Evolutionary conservation across 192 early-diverging fungal species (phyloP), one percentile per base, ranked within the genome.

Genomic region (Glomus cerebriforme): DNA sequence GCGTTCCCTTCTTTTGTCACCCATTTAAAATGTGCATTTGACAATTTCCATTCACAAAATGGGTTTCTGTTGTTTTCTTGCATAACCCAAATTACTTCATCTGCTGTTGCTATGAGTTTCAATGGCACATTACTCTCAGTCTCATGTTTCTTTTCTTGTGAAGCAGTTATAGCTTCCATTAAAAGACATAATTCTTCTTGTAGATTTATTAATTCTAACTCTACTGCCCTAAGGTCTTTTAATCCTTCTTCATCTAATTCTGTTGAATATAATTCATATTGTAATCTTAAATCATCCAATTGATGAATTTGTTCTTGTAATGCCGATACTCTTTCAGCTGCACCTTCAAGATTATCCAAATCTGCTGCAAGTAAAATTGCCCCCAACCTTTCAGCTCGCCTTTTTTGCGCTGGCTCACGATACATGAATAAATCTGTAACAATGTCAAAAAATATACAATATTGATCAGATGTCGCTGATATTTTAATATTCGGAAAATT

Each of bases 1-100:
- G 94, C 92, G 83, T 95, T 93, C 75, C 95, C 95, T 70, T 94
- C 92, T n/a, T 93, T 91, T n/a, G 90, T 91, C n/a, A 91, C 82
- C 80, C 91, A 91, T 58, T 81, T 83, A 77, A 95, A 95, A 59
- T 86, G 85, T 10, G 92, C 83, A 78, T 88, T 87, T 0, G 85
- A 84, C 59, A 96, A 59, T 1, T 85, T 88, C 91, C 92, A 90
- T 81, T 94, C 89, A 71, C 93, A 94, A 39, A 95, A 80, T 8
- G 90, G 90, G 22, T 87, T 84, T 17, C 83, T 90, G 22, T 88
- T 85, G 77, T 92, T 91, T 17, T 88, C 82, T 68, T 90, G 81
- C 93, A 96, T 95, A 39, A 86, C 85, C 94, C 95, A 95, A 6
- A 89, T 87, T 24, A 93, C 82, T 73, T 92, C 90, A 73, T 87